Evolutionary conservation across 2,329 filamentous ascomycete genomes (phyloP).

Genomic region (Colletotrichum euphorbiae): DNA sequence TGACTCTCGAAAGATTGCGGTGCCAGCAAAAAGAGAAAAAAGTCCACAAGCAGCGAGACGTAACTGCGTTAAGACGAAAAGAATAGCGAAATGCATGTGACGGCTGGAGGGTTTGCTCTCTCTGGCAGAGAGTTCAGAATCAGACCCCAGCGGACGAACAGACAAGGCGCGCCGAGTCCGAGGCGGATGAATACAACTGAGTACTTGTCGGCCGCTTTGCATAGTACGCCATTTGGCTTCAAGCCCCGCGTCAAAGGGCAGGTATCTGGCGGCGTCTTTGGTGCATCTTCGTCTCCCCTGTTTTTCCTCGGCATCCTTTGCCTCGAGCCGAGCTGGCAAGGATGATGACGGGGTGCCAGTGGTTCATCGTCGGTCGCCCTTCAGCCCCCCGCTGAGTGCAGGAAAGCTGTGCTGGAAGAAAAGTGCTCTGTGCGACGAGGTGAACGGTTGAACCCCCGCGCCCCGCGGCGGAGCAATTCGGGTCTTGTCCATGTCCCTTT

Average conservation of each 20-base stretch:
- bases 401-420: conserved; percentile 1
- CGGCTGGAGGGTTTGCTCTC: conserved; percentile 17
- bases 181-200: conserved; percentile 23
- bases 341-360: conserved; percentile 39
- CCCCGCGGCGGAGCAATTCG: conserved; percentile 23
- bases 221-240: conserved; percentile 19
- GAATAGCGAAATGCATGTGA: conserved; percentile 35
- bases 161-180: conserved; percentile 20
- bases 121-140: not conserved
- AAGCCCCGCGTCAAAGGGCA: conserved; percentile 8
- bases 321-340: conserved; percentile 34
- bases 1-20: conserved; percentile 23
- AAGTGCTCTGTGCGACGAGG: conserved; percentile 11
- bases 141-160: conserved; percentile 1
- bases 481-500: conserved; percentile 20
- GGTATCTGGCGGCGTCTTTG: conserved; percentile 14
- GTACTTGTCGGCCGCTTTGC: conserved; percentile 18
- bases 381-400: conserved; percentile 20
- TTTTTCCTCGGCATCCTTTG: conserved; percentile 28
- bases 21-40: conserved; percentile 11
- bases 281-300: conserved; percentile 25
- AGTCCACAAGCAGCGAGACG: conserved; percentile 24
- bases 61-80: conserved; percentile 11
- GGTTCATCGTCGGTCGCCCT: conserved; percentile 34
- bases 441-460: conserved; percentile 25